Percentiles rank a stretch among this genome's conserved stretches.
Conservation (phyloP, 2,329 filamentous ascomycete genomes). For the Pseudogymnoascus sp. region DNA sequence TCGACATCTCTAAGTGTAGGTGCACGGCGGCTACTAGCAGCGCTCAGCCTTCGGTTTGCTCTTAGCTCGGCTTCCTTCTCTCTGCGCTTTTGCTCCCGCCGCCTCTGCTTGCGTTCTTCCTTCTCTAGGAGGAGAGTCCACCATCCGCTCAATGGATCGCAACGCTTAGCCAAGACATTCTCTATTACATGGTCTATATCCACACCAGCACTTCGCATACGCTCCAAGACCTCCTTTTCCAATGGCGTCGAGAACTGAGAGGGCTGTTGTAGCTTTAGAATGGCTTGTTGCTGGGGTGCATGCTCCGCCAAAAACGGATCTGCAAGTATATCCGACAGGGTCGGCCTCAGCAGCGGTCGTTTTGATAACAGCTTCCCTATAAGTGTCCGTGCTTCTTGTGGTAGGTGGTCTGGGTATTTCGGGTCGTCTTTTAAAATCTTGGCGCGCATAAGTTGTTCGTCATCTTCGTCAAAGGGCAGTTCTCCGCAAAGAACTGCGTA, state of each 20-base stretch:
- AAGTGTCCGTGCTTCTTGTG: conserved; percentile 68
- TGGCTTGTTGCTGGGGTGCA: conserved; percentile 80
- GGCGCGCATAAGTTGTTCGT: conserved; percentile 77
- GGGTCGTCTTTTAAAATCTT: conserved; percentile 83
- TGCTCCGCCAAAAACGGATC: conserved; percentile 84
- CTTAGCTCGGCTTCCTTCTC: conserved; percentile 78
- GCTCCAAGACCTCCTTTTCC: conserved; percentile 83
- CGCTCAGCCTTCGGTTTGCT: conserved; percentile 73
- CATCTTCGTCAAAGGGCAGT: conserved; percentile 92
- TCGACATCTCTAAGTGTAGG: conserved; percentile 71
- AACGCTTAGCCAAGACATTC: conserved; percentile 82
- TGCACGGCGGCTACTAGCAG: conserved; percentile 76
- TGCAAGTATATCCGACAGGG: conserved; percentile 74
- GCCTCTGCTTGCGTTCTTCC: conserved; percentile 76
- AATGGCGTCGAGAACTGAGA: conserved; percentile 76
- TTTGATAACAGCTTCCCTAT: conserved; percentile 82
- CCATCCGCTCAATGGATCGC: conserved; percentile 88
- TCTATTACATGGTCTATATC: conserved; percentile 93
- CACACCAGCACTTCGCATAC: conserved; percentile 89
- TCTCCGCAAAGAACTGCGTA: conserved; percentile 78
- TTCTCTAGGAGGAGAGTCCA: conserved; percentile 94
- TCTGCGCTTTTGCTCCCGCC: conserved; percentile 73
- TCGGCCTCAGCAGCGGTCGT: conserved; percentile 73
- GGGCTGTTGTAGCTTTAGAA: conserved; percentile 72
- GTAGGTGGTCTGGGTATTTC: conserved; percentile 72